Conservation (phyloP, 306 rosid species). For the Urtica urens region DNA sequence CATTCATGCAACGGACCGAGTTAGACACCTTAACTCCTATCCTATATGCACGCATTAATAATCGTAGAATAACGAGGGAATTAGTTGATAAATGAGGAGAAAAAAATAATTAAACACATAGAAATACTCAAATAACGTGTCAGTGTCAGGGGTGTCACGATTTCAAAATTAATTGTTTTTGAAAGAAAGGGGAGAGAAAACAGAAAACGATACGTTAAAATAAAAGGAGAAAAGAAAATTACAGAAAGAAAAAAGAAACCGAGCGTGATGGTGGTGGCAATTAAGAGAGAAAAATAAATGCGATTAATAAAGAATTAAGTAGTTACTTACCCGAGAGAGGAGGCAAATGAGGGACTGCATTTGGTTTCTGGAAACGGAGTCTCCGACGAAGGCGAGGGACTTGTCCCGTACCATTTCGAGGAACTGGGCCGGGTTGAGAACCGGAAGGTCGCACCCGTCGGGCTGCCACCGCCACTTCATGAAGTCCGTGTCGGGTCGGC, state of each 20-base stretch:
- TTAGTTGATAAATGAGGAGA: not conserved
- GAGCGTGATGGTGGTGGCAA: no score
- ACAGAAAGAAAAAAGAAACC: no score
- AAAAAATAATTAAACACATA: not conserved
- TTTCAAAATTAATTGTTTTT: no score
- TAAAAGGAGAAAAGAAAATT: no score
- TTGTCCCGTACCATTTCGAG: conserved; percentile 60
- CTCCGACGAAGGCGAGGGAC: conserved; percentile 87
- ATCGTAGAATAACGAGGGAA: not conserved
- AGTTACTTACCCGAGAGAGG: conserved; percentile 20
- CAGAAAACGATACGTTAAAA: no score
- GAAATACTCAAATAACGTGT: no score
- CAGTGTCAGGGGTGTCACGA: no score
- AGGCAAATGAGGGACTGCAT: conserved; percentile 74
- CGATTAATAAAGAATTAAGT: not conserved
- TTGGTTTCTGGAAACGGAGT: conserved; percentile 91
- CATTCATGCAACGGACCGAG: not conserved
- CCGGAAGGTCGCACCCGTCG: conserved; percentile 56
- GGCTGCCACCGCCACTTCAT: conserved; percentile 93
- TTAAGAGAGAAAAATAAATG: no score
- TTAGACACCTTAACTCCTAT: not conserved
- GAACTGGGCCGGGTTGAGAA: conserved; percentile 72
- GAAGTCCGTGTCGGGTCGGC: conserved; percentile 63
- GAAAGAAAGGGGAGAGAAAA: no score
- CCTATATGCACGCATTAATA: not conserved